Evolutionary conservation across 1,139 yeast genomes (phyloP), one percentile per base, ranked within the genome.

Genomic region (Hemisphaericaspora xylanilytica): DNA sequence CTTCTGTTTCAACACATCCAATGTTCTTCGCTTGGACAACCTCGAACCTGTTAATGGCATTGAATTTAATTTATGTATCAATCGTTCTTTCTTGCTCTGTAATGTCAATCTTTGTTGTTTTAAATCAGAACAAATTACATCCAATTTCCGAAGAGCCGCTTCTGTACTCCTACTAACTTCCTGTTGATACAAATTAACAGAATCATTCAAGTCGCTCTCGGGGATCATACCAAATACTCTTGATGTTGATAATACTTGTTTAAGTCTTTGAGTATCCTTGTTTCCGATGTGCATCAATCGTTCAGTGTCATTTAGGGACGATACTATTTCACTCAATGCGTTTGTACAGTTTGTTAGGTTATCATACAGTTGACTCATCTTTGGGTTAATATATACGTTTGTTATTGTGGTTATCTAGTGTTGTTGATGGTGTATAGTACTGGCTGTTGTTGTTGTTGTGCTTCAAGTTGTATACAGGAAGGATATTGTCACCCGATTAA

Each of bases 191-290:
- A 29, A n/a, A 9, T 29, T 17, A 2, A 15, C 24, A 9, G 75
- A 73, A 45, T 65, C 60, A n/a, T 56, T 58, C 27, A 70, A 45
- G 45, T 71, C 77, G 43, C 55, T 52, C 41, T 67, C 70, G 1
- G 77, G 73, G 1, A 69, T 66, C 26, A 71, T 48, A 6, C 71
- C 75, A 53, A 65, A 71, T 25, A 69, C 70, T 38, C 63, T 61
- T 17, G 61, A 56, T 9, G 74, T 65, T 24, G 51, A 45, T 17
- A 70, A 50, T 16, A 69, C 66, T 28, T 55, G 58, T 36, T 56
- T 57, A 36, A 70, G 51, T 17, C 74, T 46, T 8, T 64, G 58
- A 7, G 65, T 61, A 40, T 67, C 71, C 33, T 49, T 46, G 8
- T 72, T 66, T 5, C 70, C 55, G 1, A 54, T 56, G n/a, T 59